Evolutionary conservation across 176 grass and related monocot species (phyloP).

Genomic region (Luzula sylvatica): DNA sequence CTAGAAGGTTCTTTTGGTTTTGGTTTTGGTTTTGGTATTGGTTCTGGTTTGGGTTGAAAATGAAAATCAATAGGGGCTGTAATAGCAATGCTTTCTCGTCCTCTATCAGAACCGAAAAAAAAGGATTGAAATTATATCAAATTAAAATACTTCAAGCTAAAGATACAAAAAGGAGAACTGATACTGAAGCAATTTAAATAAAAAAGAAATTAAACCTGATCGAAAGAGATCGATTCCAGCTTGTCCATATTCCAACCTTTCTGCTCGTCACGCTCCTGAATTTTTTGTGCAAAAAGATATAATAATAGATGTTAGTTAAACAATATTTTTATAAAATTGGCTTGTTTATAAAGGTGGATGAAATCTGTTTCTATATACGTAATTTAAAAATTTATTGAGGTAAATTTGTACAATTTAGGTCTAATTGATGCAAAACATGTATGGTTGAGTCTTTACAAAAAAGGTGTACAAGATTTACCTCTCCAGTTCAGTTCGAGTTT

Average conservation of each 20-base stretch:
- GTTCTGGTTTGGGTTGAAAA: too few species aligned
- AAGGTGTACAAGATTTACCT: slow-evolving; percentile 19
- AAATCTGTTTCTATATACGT: too few species aligned
- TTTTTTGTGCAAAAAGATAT: slow-evolving; percentile 4
- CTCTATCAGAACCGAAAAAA: slow-evolving; percentile 43
- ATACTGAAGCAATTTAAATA: background rate
- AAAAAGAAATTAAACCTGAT: slow-evolving; percentile 44
- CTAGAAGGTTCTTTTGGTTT: slow-evolving; percentile 38
- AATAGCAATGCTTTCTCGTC: slow-evolving; percentile 76
- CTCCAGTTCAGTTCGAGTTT: slow-evolving; percentile 7
- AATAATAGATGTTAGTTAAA: too few species aligned
- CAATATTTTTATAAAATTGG: background rate
- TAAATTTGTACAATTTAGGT: background rate
- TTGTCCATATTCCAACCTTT: slow-evolving; percentile 41
- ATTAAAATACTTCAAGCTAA: background rate
- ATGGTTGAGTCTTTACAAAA: background rate
- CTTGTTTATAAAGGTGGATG: background rate
- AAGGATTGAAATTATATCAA: background rate
- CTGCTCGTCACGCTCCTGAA: slow-evolving; percentile 21
- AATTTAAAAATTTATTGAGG: background rate
- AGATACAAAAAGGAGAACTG: background rate
- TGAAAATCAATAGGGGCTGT: too few species aligned
- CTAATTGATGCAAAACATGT: background rate
- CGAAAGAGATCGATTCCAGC: slow-evolving; percentile 88
- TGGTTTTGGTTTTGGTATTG: slow-evolving; percentile 37